Percentiles rank a stretch among this genome's conserved stretches.
Conservation (phyloP, 768 basidiomycete genomes). For the Phanerochaete carnosa region DNA sequence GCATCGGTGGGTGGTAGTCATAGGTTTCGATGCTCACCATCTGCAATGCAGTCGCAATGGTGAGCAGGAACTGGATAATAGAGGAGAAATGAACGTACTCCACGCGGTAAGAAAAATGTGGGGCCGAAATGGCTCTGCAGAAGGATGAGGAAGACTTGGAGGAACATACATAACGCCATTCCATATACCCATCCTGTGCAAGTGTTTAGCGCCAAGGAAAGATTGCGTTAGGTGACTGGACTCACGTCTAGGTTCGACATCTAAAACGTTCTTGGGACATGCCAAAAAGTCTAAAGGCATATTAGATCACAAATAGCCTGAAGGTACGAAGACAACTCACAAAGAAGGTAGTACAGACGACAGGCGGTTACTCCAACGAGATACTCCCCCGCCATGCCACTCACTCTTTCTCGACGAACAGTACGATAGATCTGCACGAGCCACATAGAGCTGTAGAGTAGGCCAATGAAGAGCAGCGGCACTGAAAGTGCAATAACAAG, state of each 20-base stretch:
- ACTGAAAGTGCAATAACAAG: constrained; percentile 67
- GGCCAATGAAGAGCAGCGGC: constrained; percentile 60
- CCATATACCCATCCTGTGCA: constrained; percentile 60
- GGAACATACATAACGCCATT: constrained; percentile 54
- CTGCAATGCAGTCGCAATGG: constrained; percentile 33
- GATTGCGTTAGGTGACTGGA: background rate
- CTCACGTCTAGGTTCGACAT: constrained; percentile 68
- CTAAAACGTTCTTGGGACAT: constrained; percentile 84
- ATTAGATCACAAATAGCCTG: constrained; percentile 1
- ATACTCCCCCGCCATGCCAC: constrained; percentile 68
- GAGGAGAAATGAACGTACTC: constrained; percentile 39
- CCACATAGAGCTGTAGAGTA: constrained; percentile 82
- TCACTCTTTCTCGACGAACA: constrained; percentile 62
- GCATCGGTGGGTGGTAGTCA: constrained; percentile 83
- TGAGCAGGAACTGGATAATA: background rate
- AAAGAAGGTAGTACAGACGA: constrained; percentile 67
- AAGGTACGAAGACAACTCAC: constrained; percentile 46
- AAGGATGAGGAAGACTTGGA: constrained; percentile 60
- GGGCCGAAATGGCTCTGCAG: constrained; percentile 79
- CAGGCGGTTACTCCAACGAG: constrained; percentile 73
- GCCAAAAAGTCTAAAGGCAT: constrained; percentile 66
- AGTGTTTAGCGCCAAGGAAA: background rate
- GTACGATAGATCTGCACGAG: constrained; percentile 81
- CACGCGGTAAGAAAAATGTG: constrained; percentile 76
- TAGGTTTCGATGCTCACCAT: constrained; percentile 60